Percentiles rank a stretch among this genome's conserved stretches.
Evolutionary conservation across 2,329 filamentous ascomycete species (phyloP).

Genomic region (Cordyceps sp.): DNA sequence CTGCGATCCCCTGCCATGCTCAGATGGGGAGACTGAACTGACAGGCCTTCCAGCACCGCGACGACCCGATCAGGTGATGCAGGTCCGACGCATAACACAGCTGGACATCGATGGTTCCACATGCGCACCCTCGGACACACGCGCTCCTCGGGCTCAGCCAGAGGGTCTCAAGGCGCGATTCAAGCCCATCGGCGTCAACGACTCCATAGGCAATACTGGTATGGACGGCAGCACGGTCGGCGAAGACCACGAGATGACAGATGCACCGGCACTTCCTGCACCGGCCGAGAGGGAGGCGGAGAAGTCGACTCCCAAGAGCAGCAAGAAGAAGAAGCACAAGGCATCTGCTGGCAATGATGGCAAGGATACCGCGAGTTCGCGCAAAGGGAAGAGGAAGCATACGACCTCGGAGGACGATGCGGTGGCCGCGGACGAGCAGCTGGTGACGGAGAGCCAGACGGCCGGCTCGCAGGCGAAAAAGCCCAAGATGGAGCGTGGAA

Average conservation of each 20-base stretch:
- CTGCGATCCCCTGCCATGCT: too few relatives aligned
- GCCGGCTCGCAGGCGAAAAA: conserved; percentile 24
- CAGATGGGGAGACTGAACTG: not conserved
- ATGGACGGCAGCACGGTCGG: conserved; percentile 18
- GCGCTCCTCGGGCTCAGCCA: conserved; percentile 45
- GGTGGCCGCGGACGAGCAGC: conserved; percentile 16
- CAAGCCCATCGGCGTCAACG: conserved; percentile 42
- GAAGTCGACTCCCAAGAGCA: conserved; percentile 7
- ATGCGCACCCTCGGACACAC: conserved; percentile 28
- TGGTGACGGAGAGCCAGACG: conserved; percentile 15
- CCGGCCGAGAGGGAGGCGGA: conserved; percentile 5
- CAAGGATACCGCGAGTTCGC: conserved; percentile 6
- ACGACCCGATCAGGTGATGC: conserved; percentile 41
- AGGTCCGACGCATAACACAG: conserved; percentile 45
- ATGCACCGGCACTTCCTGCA: conserved; percentile 14
- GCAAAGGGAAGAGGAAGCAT: conserved; percentile 21
- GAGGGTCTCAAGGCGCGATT: conserved; percentile 50
- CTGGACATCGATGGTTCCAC: conserved; percentile 24
- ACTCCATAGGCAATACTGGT: conserved; percentile 20
- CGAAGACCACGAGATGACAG: conserved; percentile 26
- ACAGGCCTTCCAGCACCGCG: conserved; percentile 13
- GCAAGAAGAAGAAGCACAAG: conserved; percentile 7
- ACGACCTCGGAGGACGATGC: conserved; percentile 20
- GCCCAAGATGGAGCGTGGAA: conserved; percentile 16
- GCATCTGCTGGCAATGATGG: not conserved